A percentile compares a stretch with the other conserved stretches of the same genome.
These are phyloP conservation scores for Pleurotus cornucopiae DNA, from an alignment of 768 basidiomycete species.

Conservation along the genomic window DNA sequence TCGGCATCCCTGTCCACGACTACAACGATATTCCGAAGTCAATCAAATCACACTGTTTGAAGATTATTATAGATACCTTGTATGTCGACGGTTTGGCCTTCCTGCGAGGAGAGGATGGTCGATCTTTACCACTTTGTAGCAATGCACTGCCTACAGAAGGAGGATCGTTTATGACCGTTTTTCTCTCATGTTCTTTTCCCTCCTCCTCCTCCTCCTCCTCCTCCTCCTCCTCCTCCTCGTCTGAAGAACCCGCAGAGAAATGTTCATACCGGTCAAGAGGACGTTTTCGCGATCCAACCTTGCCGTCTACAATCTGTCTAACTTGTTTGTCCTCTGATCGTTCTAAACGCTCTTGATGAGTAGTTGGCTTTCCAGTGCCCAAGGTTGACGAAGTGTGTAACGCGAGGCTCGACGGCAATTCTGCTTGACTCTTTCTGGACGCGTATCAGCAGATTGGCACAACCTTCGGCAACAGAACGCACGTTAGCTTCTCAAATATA, in stretches of 20 bases:
- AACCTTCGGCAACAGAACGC: conserved; percentile 23
- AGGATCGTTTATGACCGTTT: no score
- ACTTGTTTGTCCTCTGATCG: conserved; percentile 57
- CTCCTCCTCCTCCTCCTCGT: conserved; percentile 13
- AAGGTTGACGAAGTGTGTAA: conserved; percentile 82
- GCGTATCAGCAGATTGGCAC: conserved; percentile 19
- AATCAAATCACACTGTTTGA: no score
- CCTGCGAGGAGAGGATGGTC: conserved; percentile 45
- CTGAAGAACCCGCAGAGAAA: conserved; percentile 5
- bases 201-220: conserved; percentile 8
- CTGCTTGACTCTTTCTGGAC: conserved; percentile 70
- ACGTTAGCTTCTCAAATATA: conserved; percentile 83
- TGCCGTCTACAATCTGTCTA: conserved; percentile 46
- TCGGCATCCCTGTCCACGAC: conserved; percentile 41
- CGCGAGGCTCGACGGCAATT: conserved; percentile 49
- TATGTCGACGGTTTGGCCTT: conserved; percentile 41
- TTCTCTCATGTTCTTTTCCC: no score
- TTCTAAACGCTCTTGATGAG: conserved; percentile 58
- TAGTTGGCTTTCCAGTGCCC: conserved; percentile 64
- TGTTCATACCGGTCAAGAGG: conserved; percentile 33
- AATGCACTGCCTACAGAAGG: conserved; percentile 58
- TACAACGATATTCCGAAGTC: conserved; percentile 12
- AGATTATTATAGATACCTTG: conserved; percentile 3
- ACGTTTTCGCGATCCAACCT: conserved; percentile 45
- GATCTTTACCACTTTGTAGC: conserved; percentile 59